A percentile compares a stretch with the other conserved stretches of the same genome.
These are phyloP conservation scores for Durotheca rogersii DNA, from an alignment of 495 filamentous ascomycete genomes.

Conservation along the genomic window DNA sequence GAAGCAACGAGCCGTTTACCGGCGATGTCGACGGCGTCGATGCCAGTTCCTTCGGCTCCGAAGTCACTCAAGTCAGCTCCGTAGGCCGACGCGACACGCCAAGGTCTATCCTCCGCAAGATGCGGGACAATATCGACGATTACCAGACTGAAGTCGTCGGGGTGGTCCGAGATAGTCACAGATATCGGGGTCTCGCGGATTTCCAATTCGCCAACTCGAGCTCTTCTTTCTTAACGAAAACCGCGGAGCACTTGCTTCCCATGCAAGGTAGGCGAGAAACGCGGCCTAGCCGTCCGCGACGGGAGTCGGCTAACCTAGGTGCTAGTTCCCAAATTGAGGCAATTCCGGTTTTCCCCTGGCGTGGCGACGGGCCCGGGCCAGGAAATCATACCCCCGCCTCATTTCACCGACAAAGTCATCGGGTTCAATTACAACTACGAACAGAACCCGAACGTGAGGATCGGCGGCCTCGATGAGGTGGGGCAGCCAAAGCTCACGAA, in stretches of 20 bases:
- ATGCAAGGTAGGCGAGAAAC: constrained; percentile 56
- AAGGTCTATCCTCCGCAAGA: constrained; percentile 57
- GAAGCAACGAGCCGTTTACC: constrained; percentile 64
- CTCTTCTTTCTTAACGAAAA: constrained; percentile 63
- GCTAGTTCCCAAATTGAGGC: constrained; percentile 64
- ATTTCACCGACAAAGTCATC: constrained; percentile 63
- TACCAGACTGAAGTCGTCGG: constrained; percentile 75
- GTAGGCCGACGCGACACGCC: constrained; percentile 45
- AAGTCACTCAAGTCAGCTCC: constrained; percentile 36
- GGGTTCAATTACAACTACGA: constrained; percentile 67
- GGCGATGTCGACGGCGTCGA: constrained; percentile 25
- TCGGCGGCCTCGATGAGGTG: constrained; percentile 34
- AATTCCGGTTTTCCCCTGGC: constrained; percentile 69
- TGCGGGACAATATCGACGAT: constrained; percentile 68
- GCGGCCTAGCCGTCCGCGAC: not conserved
- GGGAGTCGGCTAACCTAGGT: constrained; percentile 6
- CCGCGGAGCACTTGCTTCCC: constrained; percentile 63
- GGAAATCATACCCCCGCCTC: constrained; percentile 78
- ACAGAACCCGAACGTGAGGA: constrained; percentile 53
- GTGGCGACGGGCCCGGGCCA: constrained; percentile 58
- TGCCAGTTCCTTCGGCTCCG: constrained; percentile 14
- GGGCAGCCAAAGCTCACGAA: constrained; percentile 27
- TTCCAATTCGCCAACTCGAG: constrained; percentile 69
- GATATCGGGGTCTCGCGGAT: constrained; percentile 73
- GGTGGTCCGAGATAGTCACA: constrained; percentile 73